phyloP scores from a whole-genome alignment of 306 rosid species.

The Cicer pinnatifidum region DNA sequence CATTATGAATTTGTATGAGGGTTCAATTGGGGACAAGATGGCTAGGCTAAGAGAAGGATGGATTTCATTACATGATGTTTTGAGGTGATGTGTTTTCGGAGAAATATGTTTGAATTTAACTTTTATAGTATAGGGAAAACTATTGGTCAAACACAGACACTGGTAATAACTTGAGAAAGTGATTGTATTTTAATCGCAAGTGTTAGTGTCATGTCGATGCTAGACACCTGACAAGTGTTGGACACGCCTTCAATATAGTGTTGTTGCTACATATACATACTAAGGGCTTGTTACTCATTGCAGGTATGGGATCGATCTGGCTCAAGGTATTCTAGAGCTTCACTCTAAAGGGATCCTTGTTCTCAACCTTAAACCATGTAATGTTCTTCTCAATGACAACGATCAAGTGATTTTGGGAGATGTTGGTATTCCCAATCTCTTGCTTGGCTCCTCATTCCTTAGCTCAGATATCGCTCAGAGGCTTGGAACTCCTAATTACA shows the following conservation, averaged over 20 bases:
- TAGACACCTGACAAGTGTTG: too few relatives aligned
- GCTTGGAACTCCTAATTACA: conserved; percentile 91
- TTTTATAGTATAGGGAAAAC: neutral
- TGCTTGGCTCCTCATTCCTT: conserved; percentile 66
- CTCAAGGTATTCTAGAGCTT: conserved; percentile 68
- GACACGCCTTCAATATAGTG: too few relatives aligned
- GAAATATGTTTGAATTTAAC: conserved; percentile 27
- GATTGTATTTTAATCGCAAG: too few relatives aligned
- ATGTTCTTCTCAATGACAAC: conserved; percentile 67
- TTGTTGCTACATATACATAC: neutral
- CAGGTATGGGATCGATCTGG: conserved; percentile 86
- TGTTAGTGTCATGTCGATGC: too few relatives aligned
- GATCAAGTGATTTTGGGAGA: conserved; percentile 87
- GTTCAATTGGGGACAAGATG: conserved; percentile 89
- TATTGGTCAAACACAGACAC: too few relatives aligned
- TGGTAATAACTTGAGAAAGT: too few relatives aligned
- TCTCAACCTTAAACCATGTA: conserved; percentile 84
- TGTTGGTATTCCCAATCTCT: conserved; percentile 76
- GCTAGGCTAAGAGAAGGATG: conserved; percentile 75
- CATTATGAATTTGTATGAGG: conserved; percentile 80
- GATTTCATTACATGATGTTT: conserved; percentile 66
- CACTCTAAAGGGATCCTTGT: conserved; percentile 72
- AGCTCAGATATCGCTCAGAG: conserved; percentile 64
- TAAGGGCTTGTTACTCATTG: conserved; percentile 45
- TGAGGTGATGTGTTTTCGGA: conserved; percentile 63